Conservation (phyloP, 805 yeast species). For the Brettanomyces anomalus region DNA sequence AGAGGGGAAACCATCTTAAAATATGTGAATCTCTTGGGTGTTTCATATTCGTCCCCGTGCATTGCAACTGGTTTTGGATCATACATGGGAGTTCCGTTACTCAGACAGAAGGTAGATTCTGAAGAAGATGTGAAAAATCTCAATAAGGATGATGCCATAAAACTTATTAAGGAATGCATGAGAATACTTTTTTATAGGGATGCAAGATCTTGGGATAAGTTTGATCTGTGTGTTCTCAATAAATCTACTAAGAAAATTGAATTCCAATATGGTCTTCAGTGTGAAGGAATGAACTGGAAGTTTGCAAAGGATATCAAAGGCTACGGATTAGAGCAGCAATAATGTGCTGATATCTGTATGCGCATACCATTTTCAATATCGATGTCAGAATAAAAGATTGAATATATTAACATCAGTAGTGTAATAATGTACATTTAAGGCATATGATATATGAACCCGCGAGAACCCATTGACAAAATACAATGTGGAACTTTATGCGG, state of each 20-base stretch:
- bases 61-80: constrained; percentile 97
- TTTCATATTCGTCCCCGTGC: constrained; percentile 78
- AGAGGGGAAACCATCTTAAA: constrained; percentile 65
- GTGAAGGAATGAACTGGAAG: constrained; percentile 77
- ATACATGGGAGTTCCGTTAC: constrained; percentile 84
- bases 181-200: constrained; percentile 92
- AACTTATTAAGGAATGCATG: constrained; percentile 78
- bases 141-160: constrained; percentile 65
- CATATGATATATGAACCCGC: constrained; percentile 2
- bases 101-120: constrained; percentile 73
- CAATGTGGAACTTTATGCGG: no score
- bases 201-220: constrained; percentile 86
- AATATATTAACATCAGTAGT: neutral
- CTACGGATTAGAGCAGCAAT: constrained; percentile 49
- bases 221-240: constrained; percentile 68
- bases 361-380: no score
- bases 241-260: constrained; percentile 55
- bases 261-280: constrained; percentile 43
- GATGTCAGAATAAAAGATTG: neutral
- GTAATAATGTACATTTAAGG: neutral
- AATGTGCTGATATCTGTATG: neutral
- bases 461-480: neutral
- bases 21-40: constrained; percentile 88
- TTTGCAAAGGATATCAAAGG: constrained; percentile 86
- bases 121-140: constrained; percentile 70